phyloP scores from a whole-genome alignment of 495 filamentous ascomycete genomes.

The Friedmanniomyces simplex region DNA sequence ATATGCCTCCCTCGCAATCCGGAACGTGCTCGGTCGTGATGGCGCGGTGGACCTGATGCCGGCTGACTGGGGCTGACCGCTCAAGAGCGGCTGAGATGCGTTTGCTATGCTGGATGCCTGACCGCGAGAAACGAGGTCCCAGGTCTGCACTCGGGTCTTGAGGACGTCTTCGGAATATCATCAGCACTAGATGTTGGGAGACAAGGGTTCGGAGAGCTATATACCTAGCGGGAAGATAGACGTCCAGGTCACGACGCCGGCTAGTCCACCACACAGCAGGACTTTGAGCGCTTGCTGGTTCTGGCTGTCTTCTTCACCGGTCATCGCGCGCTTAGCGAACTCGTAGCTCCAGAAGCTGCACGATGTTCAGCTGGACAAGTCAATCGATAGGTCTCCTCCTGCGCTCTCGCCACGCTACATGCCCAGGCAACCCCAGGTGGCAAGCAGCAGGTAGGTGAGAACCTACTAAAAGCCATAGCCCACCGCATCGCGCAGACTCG shows the following conservation, averaged over 20 bases:
- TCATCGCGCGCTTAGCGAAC: slow-evolving; percentile 48
- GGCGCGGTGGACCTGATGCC: not conserved
- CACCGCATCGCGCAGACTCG: slow-evolving; percentile 68
- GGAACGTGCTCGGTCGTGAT: slow-evolving; percentile 42
- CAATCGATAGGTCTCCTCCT: too few species aligned
- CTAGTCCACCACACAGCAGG: slow-evolving; percentile 71
- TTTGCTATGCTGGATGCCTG: not conserved
- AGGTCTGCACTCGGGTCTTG: slow-evolving; percentile 73
- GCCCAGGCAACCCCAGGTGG: too few species aligned
- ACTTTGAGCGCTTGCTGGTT: slow-evolving; percentile 49
- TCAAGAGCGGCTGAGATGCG: slow-evolving; percentile 22
- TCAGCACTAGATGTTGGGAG: not conserved
- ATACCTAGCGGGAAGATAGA: slow-evolving; percentile 66
- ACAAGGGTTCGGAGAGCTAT: not conserved
- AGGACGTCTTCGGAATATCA: slow-evolving; percentile 50
- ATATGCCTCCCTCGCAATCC: slow-evolving; percentile 54
- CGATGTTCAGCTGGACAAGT: not conserved
- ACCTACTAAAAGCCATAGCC: slow-evolving; percentile 85
- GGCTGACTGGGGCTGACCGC: slow-evolving; percentile 20
- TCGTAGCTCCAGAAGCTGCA: slow-evolving; percentile 77
- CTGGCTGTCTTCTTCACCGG: slow-evolving; percentile 29
- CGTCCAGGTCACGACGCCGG: slow-evolving; percentile 74
- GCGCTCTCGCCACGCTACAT: too few species aligned
- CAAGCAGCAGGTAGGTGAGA: not conserved
- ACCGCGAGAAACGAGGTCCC: slow-evolving; percentile 13